These are phyloP conservation scores for Paramecium pentaurelia DNA, from an alignment of 73 alveolate species.

Conservation along the genomic window DNA sequence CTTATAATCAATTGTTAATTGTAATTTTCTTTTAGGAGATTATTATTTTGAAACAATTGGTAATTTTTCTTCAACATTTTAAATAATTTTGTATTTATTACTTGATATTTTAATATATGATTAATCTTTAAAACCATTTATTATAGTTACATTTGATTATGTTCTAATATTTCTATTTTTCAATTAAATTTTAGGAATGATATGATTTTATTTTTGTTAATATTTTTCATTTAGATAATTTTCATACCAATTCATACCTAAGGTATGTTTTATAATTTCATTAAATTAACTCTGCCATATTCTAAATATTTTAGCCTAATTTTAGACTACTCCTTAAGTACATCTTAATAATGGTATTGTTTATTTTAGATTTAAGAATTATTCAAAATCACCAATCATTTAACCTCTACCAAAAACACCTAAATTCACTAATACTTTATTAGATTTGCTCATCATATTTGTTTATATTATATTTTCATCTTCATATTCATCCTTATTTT, in stretches of 20 bases:
- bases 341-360: not conserved
- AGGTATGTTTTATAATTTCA: not conserved
- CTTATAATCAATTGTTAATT: not conserved
- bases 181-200: not conserved
- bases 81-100: not conserved
- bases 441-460: not conserved
- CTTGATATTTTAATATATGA: not conserved
- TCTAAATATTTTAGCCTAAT: not conserved
- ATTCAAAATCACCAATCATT: not conserved
- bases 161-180: not conserved
- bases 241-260: not conserved
- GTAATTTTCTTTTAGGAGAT: not conserved
- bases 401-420: slow-evolving; percentile 21
- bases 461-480: not conserved
- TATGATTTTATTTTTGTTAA: not conserved
- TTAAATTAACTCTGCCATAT: not conserved
- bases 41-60: not conserved
- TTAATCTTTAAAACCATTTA: not conserved
- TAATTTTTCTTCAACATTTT: not conserved
- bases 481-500: not conserved
- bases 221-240: not conserved
- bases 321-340: not conserved
- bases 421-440: not conserved
- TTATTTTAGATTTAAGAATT: not conserved
- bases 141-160: not conserved